phyloP scores from a whole-genome alignment of 306 rosid genomes.

The Castanea mollissima region DNA sequence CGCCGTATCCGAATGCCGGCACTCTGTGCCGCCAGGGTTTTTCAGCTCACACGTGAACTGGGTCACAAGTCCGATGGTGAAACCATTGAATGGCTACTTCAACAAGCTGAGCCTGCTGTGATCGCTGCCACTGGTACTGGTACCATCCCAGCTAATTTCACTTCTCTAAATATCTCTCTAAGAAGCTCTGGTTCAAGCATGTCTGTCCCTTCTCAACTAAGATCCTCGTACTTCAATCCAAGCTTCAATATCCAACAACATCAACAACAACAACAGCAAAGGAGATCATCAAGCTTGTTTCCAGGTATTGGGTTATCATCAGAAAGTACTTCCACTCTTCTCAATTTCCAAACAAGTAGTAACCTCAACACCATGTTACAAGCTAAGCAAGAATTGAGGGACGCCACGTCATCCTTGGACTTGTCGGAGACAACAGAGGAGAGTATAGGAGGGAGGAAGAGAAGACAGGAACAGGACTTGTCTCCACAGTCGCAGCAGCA shows the following conservation, averaged over 20 bases:
- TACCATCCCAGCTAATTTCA: slow-evolving; percentile 89
- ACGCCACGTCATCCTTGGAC: slow-evolving; percentile 52
- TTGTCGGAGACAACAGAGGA: slow-evolving; percentile 62
- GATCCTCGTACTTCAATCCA: slow-evolving; percentile 77
- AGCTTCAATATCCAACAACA: slow-evolving; percentile 42
- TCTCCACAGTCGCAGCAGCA: slow-evolving; percentile 56
- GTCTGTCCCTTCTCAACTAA: slow-evolving; percentile 77
- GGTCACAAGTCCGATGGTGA: slow-evolving; percentile 91
- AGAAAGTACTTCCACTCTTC: slow-evolving; percentile 44
- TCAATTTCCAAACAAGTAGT: slow-evolving; percentile 64
- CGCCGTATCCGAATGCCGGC: slow-evolving; percentile 96
- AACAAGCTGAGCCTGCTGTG: slow-evolving; percentile 84
- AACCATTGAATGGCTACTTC: slow-evolving; percentile 86
- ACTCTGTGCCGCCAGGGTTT: slow-evolving; percentile 83
- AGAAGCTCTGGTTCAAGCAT: slow-evolving; percentile 89
- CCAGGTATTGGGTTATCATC: slow-evolving; percentile 55
- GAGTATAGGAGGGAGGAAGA: slow-evolving; percentile 57
- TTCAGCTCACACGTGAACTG: slow-evolving; percentile 78
- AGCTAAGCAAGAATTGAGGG: slow-evolving; percentile 70
- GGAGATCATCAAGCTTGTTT: slow-evolving; percentile 40
- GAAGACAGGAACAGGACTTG: slow-evolving; percentile 55
- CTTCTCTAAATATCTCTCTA: slow-evolving; percentile 70
- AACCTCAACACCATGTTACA: slow-evolving; percentile 43
- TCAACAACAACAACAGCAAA: slow-evolving; percentile 7
- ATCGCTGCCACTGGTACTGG: slow-evolving; percentile 96